Conservation (phyloP, 345 rosid species). For the Schrenkiella parvula region DNA sequence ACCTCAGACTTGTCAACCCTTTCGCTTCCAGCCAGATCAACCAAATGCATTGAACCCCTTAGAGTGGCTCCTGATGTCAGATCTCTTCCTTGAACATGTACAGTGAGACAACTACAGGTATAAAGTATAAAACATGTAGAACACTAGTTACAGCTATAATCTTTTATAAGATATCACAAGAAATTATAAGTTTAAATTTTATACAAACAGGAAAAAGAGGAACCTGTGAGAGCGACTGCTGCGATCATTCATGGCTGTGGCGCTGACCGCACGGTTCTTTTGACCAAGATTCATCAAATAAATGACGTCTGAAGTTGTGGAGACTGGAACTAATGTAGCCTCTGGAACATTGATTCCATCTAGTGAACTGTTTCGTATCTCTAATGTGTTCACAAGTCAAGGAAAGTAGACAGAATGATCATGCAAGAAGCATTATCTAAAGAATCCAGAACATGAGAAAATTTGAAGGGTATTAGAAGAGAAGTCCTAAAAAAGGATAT, state of each 20-base stretch:
- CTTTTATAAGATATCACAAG: neutral
- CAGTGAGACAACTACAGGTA: conserved; percentile 74
- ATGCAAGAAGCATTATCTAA: neutral
- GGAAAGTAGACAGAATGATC: conserved; percentile 11
- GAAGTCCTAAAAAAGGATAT: conserved; percentile 53
- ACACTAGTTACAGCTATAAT: conserved; percentile 4
- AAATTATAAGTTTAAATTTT: neutral
- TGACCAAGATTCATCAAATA: conserved; percentile 86
- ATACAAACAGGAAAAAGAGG: neutral
- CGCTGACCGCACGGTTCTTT: conserved; percentile 73
- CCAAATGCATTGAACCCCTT: conserved; percentile 90
- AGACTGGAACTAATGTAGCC: conserved; percentile 72
- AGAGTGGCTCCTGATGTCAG: conserved; percentile 62
- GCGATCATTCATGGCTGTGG: conserved; percentile 90
- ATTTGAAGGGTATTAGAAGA: neutral
- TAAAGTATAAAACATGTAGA: conserved; percentile 20
- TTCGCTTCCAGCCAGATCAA: conserved; percentile 96
- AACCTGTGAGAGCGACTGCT: conserved; percentile 99
- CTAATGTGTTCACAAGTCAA: conserved; percentile 67
- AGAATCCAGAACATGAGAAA: neutral
- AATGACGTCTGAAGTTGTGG: conserved; percentile 80
- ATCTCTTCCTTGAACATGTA: conserved; percentile 88
- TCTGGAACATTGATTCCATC: conserved; percentile 94
- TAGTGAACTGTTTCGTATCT: conserved; percentile 87
- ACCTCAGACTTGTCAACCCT: conserved; percentile 94